Percentiles rank a stretch among this genome's conserved stretches.
Evolutionary conservation across 192 early-diverging fungal genomes (phyloP).

Genomic region (Coemansia biformis): DNA sequence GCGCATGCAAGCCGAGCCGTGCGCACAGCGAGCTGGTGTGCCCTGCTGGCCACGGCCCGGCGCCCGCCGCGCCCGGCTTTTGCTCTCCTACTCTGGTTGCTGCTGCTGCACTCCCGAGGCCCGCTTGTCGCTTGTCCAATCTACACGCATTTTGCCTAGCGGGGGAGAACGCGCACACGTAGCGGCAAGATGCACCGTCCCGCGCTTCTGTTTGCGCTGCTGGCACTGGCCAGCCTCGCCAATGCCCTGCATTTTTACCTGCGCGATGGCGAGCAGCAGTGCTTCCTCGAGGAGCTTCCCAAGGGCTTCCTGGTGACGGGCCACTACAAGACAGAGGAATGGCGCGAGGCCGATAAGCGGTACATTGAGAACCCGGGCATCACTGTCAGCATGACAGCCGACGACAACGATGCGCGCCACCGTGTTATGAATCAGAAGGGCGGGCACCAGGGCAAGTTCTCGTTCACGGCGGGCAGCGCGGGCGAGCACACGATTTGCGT

Average conservation of each 20-base stretch:
- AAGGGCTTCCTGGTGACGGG: slow-evolving; percentile 81
- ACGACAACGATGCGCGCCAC: slow-evolving; percentile 50
- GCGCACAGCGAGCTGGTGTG: no score
- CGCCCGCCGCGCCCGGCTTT: no score
- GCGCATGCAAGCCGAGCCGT: no score
- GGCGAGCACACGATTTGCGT: slow-evolving; percentile 93
- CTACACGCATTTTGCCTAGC: no score
- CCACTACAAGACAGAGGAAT: slow-evolving; percentile 80
- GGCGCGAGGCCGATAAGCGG: slow-evolving; percentile 55
- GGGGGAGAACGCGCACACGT: slow-evolving; percentile 3
- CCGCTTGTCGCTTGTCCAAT: no score
- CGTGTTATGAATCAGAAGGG: slow-evolving; percentile 76
- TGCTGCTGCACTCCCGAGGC: no score
- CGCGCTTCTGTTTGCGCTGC: slow-evolving; percentile 16
- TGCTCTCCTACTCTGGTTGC: no score
- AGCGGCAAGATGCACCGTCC: slow-evolving; percentile 22
- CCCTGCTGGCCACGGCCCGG: no score
- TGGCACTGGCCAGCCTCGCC: slow-evolving; percentile 20
- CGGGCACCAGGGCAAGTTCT: slow-evolving; percentile 69
- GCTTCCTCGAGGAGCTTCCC: slow-evolving; percentile 93
- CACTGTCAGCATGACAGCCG: slow-evolving; percentile 68
- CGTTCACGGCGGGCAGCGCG: slow-evolving; percentile 82
- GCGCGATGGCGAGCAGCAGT: slow-evolving; percentile 79
- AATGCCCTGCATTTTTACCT: slow-evolving; percentile 87
- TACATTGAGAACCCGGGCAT: slow-evolving; percentile 60